Conservation (phyloP, 2,329 filamentous ascomycete species). For the Colletotrichum kahawae region DNA sequence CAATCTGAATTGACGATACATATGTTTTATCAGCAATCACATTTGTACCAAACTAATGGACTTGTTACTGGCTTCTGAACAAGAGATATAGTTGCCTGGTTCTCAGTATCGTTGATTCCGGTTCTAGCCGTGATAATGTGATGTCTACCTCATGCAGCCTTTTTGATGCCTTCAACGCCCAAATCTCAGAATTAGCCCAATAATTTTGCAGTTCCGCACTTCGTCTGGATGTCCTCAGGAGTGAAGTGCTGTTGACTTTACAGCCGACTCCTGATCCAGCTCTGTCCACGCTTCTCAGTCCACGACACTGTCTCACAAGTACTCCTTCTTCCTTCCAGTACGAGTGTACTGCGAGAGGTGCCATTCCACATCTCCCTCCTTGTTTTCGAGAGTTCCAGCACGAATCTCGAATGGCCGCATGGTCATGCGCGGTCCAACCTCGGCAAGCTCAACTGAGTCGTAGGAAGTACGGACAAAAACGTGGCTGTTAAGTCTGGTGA, state of each 20-base stretch:
- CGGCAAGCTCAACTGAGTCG: conserved; percentile 80
- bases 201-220: background rate
- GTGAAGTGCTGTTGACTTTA: background rate
- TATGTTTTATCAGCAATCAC: background rate
- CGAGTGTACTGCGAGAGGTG: conserved; percentile 94
- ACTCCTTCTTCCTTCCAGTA: conserved; percentile 94
- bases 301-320: conserved; percentile 64
- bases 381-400: conserved; percentile 89
- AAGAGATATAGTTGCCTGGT: background rate
- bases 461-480: conserved; percentile 95
- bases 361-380: conserved; percentile 96
- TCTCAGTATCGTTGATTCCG: background rate
- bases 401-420: conserved; percentile 91
- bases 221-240: background rate
- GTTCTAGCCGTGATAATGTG: background rate
- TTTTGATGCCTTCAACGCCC: background rate
- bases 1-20: background rate
- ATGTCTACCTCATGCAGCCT: background rate
- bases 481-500: conserved; percentile 32
- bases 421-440: conserved; percentile 80
- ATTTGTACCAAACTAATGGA: too few relatives aligned
- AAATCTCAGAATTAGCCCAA: background rate
- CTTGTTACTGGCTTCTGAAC: background rate
- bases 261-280: background rate
- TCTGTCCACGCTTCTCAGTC: background rate